Percentiles rank a stretch among this genome's conserved stretches.
Evolutionary conservation across 2,329 filamentous ascomycete species (phyloP).

Genomic region (Aphanocladium album): DNA sequence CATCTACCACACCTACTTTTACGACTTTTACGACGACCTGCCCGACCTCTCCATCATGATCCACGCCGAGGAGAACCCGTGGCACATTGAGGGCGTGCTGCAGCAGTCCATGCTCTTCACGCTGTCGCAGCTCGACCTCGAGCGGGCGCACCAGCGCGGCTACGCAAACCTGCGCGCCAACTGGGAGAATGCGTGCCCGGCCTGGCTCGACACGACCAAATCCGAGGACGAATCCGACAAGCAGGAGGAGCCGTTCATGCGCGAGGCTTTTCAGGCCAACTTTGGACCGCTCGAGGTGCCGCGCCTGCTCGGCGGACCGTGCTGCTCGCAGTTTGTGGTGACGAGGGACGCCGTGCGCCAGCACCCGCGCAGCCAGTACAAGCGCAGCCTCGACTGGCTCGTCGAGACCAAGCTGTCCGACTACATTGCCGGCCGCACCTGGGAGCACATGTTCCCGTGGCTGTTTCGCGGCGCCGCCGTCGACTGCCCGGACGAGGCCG

Average conservation of each 20-base stretch:
- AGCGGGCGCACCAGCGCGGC: slow-evolving; percentile 38
- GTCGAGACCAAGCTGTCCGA: slow-evolving; percentile 24
- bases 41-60: slow-evolving; percentile 57
- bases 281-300: slow-evolving; percentile 24
- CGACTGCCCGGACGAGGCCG: slow-evolving; percentile 39
- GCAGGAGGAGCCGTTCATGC: slow-evolving; percentile 27
- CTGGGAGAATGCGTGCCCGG: slow-evolving; percentile 51
- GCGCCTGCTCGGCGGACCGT: slow-evolving; percentile 27
- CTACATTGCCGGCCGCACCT: slow-evolving; percentile 27
- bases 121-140: slow-evolving; percentile 28
- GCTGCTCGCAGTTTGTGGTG: slow-evolving; percentile 32
- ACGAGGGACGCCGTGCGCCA: slow-evolving; percentile 24
- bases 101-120: slow-evolving; percentile 28
- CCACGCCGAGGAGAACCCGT: slow-evolving; percentile 48
- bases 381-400: slow-evolving; percentile 26
- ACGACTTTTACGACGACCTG: slow-evolving; percentile 56
- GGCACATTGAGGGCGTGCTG: slow-evolving; percentile 32
- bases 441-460: slow-evolving; percentile 31
- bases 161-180: slow-evolving; percentile 53
- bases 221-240: slow-evolving; percentile 19
- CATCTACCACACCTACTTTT: slow-evolving; percentile 57
- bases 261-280: slow-evolving; percentile 24
- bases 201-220: slow-evolving; percentile 40
- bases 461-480: slow-evolving; percentile 30
- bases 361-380: slow-evolving; percentile 26